Percentiles rank a stretch among this genome's conserved stretches.
These are phyloP conservation scores for Ganoderma leucocontextum DNA, from an alignment of 1,284 basidiomycete genomes.

Conservation along the genomic window DNA sequence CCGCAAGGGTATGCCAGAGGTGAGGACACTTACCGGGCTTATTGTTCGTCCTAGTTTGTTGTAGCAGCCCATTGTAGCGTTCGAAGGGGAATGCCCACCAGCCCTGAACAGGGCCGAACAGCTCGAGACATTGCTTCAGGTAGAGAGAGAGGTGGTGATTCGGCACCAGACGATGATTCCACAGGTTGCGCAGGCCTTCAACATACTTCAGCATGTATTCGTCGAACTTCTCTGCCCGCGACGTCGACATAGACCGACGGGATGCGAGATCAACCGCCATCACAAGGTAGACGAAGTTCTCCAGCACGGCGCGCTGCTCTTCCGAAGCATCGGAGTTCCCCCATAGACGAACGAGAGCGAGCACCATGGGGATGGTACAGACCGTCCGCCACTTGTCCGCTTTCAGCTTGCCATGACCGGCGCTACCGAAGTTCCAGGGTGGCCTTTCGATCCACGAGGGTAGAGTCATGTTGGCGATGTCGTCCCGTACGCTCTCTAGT, in stretches of 20 bases:
- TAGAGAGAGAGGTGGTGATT: constrained; percentile 52
- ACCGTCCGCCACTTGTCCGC: constrained; percentile 49
- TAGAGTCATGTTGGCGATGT: constrained; percentile 39
- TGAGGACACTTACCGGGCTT: constrained; percentile 6
- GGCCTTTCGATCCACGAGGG: constrained; percentile 43
- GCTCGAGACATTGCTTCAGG: constrained; percentile 37
- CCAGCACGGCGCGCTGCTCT: constrained; percentile 36
- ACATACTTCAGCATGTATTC: constrained; percentile 43
- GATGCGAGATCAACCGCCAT: constrained; percentile 14
- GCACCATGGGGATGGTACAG: constrained; percentile 40
- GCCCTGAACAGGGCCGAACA: constrained; percentile 46
- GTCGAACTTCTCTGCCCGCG: constrained; percentile 32
- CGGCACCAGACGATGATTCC: constrained; percentile 39
- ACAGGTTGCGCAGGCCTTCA: constrained; percentile 39
- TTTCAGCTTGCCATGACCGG: constrained; percentile 43
- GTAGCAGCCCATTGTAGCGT: constrained; percentile 29
- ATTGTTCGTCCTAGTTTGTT: constrained; percentile 21
- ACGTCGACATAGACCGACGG: constrained; percentile 7
- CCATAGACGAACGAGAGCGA: constrained; percentile 48
- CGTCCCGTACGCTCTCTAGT: constrained; percentile 41
- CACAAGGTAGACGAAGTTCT: constrained; percentile 41
- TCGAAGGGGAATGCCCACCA: constrained; percentile 37
- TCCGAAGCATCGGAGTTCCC: constrained; percentile 23
- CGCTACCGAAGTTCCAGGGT: constrained; percentile 42
- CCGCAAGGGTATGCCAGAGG: no score